Evolutionary conservation across 495 filamentous ascomycete species (phyloP), one percentile per base, ranked within the genome.

Genomic region (Cercophora samala): DNA sequence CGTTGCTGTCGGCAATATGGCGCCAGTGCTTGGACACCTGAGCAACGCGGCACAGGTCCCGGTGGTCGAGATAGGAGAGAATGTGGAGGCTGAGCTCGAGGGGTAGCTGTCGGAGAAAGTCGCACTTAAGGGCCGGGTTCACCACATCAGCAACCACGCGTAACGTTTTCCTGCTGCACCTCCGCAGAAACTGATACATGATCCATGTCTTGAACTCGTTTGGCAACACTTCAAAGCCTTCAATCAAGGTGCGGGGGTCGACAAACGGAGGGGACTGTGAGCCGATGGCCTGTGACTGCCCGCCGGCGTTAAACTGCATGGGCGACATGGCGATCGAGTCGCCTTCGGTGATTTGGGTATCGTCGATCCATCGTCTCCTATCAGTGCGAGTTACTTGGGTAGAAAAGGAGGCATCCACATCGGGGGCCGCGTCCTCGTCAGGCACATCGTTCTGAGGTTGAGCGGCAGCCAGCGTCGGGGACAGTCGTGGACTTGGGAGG

Each of bases 21-120:
- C 95, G 88, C 95, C 95, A 99, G 71, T 89, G 88, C 78, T 91
- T 97, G 1, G 94, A 98, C 5, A 98, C 95, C 69, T 95, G 95
- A 2, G 95, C 92, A 11, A 93, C 93, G 64, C 89, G 89, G 75
- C 94, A 98, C 75, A 98, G 89, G 68, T 93, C 93, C 72, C 90
- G 87, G 26, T 89, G 83, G 72, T 97, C 91, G 19, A 99, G 86
- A 71, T 93, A 95, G 60, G 91, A 90, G 32, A 96, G 83, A 67
- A 98, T 87, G 68, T 97, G 91, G 18, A 96, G 82, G 67, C 91
- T 92, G 22, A 99, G 86, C 74, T 99, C 95, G 3, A 89, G 76
- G 21, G 95, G 95, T 19, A 99, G 85, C 66, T 91, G 83, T 52
- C 84, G 83, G 66, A 99, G 74, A 72, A 97, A 96, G 74, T 99